Percentiles rank a stretch among this genome's conserved stretches.
These are phyloP conservation scores for Coniochaeta prunicola DNA, from an alignment of 2,329 filamentous ascomycete genomes.

Conservation along the genomic window DNA sequence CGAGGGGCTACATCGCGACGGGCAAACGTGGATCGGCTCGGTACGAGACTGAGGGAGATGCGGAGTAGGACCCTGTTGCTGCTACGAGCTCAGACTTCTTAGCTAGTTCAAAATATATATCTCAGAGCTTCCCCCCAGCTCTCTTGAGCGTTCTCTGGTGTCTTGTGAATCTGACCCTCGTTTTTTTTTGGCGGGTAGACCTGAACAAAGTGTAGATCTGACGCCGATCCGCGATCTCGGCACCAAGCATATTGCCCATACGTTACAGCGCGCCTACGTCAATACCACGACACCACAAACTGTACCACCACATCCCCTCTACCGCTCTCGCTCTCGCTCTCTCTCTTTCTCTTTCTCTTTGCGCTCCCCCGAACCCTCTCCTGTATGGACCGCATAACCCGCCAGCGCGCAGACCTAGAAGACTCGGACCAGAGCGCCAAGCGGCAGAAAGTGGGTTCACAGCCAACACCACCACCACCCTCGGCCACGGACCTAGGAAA, in stretches of 20 bases:
- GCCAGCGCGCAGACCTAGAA: neutral
- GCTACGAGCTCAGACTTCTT: too few relatives aligned
- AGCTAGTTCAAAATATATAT: neutral
- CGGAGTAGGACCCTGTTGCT: too few relatives aligned
- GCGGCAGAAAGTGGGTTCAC: neutral
- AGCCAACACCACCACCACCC: neutral
- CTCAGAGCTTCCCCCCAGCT: neutral
- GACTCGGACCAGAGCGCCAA: slow-evolving; percentile 1
- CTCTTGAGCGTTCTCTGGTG: neutral
- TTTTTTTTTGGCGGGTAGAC: neutral
- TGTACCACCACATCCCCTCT: neutral
- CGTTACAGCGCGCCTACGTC: neutral
- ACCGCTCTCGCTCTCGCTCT: neutral
- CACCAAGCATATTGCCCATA: neutral
- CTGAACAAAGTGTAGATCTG: neutral
- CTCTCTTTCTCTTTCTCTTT: neutral
- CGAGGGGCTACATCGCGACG: neutral
- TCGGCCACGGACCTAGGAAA: neutral
- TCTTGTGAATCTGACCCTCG: neutral
- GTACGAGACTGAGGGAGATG: neutral
- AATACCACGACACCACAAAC: neutral
- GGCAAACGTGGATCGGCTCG: neutral
- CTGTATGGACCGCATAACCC: neutral
- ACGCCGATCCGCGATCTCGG: neutral
- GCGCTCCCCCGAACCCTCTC: too few relatives aligned